A percentile compares a stretch with the other conserved stretches of the same genome.
phyloP scores from a whole-genome alignment of 1,284 basidiomycete genomes.

The Trametes pubescens region DNA sequence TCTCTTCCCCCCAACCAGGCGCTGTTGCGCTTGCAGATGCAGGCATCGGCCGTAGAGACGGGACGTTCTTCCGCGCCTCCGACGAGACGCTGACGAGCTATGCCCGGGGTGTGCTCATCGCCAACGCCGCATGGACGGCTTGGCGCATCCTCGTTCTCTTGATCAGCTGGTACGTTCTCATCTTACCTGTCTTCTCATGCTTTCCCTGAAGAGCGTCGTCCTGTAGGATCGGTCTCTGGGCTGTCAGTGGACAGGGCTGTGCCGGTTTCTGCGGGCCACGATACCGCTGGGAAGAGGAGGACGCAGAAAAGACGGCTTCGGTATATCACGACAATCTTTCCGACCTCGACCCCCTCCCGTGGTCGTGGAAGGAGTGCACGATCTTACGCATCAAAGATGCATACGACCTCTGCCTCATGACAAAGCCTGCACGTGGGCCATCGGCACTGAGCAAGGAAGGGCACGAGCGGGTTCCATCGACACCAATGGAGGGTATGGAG shows the following conservation, averaged over 20 bases:
- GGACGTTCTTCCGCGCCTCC: conserved; percentile 70
- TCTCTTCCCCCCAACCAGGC: conserved; percentile 59
- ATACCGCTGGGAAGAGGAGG: conserved; percentile 82
- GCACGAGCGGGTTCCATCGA: conserved; percentile 40
- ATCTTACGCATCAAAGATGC: conserved; percentile 77
- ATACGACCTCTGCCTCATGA: conserved; percentile 80
- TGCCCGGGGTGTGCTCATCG: conserved; percentile 74
- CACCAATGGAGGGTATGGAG: conserved; percentile 64
- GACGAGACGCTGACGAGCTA: conserved; percentile 77
- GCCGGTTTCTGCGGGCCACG: conserved; percentile 84
- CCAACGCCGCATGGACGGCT: conserved; percentile 80
- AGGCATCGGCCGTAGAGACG: conserved; percentile 63
- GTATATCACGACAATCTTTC: conserved; percentile 56
- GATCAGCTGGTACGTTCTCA: conserved; percentile 65
- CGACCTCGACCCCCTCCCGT: conserved; percentile 63
- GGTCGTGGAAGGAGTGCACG: conserved; percentile 80
- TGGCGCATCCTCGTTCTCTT: conserved; percentile 74
- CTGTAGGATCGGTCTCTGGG: conserved; percentile 75
- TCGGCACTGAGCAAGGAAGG: conserved; percentile 46
- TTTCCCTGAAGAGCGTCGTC: not conserved
- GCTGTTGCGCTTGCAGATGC: conserved; percentile 56
- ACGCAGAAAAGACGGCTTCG: conserved; percentile 61
- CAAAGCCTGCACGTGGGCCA: conserved; percentile 48
- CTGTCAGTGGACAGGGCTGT: conserved; percentile 75
- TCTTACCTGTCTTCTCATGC: not conserved